Evolutionary conservation across 768 basidiomycete genomes (phyloP).

Genomic region (Bullera alba): DNA sequence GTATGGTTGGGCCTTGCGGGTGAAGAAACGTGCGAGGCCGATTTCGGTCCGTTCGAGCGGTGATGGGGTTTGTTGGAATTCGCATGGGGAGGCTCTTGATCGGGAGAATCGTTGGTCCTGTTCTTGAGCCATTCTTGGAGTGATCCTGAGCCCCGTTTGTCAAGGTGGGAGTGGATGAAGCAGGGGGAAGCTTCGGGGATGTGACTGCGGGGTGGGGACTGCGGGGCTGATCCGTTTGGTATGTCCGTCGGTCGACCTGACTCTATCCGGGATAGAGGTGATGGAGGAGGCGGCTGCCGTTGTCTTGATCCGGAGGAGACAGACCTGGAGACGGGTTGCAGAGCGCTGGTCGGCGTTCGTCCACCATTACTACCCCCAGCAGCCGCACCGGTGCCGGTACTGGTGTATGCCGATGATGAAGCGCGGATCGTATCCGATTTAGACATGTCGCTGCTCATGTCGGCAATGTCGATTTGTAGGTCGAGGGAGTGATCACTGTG

Average conservation of each 20-base stretch:
- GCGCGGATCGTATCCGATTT: background rate
- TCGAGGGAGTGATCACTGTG: no score
- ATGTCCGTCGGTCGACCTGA: background rate
- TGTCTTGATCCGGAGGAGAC: background rate
- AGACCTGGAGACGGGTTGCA: no score
- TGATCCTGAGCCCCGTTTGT: constrained; percentile 59
- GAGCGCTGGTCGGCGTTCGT: background rate
- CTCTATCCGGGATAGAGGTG: constrained; percentile 29
- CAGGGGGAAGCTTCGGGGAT: constrained; percentile 62
- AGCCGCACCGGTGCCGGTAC: background rate
- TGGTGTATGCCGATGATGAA: background rate
- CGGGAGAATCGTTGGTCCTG: constrained; percentile 27
- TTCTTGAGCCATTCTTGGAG: constrained; percentile 65
- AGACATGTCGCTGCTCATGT: background rate
- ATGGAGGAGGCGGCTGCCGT: constrained; percentile 11
- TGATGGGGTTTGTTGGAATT: background rate
- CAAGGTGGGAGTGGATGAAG: constrained; percentile 86
- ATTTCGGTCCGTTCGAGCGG: background rate
- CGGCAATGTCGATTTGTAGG: no score
- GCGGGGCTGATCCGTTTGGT: background rate
- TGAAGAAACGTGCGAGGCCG: background rate
- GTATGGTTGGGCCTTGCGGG: constrained; percentile 3
- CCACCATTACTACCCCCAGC: background rate
- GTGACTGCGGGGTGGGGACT: background rate
- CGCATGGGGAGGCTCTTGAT: background rate